Base-by-base conservation (phyloP, 495 filamentous ascomycete species). In the Terfezia boudieri region DNA sequence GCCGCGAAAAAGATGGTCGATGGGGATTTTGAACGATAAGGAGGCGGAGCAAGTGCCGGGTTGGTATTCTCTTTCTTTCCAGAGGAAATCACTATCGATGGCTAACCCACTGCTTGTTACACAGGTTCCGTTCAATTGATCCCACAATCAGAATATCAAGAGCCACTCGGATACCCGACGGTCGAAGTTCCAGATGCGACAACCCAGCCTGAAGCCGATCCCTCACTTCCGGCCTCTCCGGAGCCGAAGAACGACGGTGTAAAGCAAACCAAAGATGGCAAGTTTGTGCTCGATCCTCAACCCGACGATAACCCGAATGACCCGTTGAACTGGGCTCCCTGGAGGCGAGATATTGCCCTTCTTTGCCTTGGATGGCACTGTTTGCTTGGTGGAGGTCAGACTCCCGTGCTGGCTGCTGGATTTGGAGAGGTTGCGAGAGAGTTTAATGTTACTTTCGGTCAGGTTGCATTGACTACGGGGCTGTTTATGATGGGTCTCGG, bases 401-500 rank as follows among this genome's bases (percentile, higher is more conserved):
- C 89, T 0, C 82, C 89, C 0, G 73, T 94, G 36, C 71, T 98
- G 8, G 89, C 90, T 0, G 90, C 90, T 4, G 90, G 88, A 7
- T 95, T 98, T 67, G 78, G 75, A 16, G 71, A 90, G 46, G 84
- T 98, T 26, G 82, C 88, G 16, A 55, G 69, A 0, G 77, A 75
- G 32, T 94, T 84, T 61, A 57, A 74, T 55, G 79, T 94, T 12
- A 72, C 76, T 6, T 79, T 83, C 12, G 73, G 85, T 35, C 66
- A 75, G 57, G 88, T 95, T 37, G 82, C 90, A 1, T 77, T 90
- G 48, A 95, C 90, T 1, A 94, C 90, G 1, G 90, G 90, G 0
- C 68, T 98, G 12, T 95, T 86, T 66, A 98, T 98, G 90, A 71
- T 94, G 76, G 90, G 90, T 2, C 71, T 95, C 22, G 90, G 89